Evolutionary conservation across 2,329 filamentous ascomycete species (phyloP), one percentile per base, ranked within the genome.

Genomic region (Xenoacremonium recifei): DNA sequence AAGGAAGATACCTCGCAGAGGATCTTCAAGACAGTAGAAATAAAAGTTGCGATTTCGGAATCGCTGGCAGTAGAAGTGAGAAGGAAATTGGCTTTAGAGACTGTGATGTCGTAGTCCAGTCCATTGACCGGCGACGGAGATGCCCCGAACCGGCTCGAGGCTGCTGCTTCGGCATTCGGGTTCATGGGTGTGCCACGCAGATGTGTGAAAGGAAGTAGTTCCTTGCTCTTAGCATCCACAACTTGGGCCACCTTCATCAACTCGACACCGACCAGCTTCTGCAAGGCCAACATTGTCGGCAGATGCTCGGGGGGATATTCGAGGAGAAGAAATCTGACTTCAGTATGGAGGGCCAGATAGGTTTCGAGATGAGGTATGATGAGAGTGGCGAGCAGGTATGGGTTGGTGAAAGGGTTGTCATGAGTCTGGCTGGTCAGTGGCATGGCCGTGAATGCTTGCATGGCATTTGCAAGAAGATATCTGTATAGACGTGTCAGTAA

Each of bases 281-380:
- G 80, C 5, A 85, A 61, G 1, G 79, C 77, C 4, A 82, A 55
- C 2, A 83, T 66, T 3, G 79, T 80, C 3, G 72, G 53, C 2
- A 84, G 66, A 47, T 84, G 75, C 36, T 76, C 73, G 0, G 73
- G 62, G 0, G 79, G 72, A 47, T 80, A 84, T 42, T 83, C 76
- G 7, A 85, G 65, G 5, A 85, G 59, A 1, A 85, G 69, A 42
- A 83, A 76, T 9, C 73, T 73, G 16, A 77, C 73, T 27, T 72
- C 65, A 3, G 70, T 55, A 48, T 82, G 76, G 2, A 71, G 64
- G 4, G 73, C 69, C 36, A 84, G 65, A 47, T 81, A 84, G 0
- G 73, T 73, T 51, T 84, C 80, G 2, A 85, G 66, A 45, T 82
- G 77, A 2, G 80, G 77, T 29, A 84, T 67, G 17, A 84, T 69